These are phyloP conservation scores for Apophysomyces trapeziformis DNA, from an alignment of 371 early-diverging fungal species.

Conservation along the genomic window DNA sequence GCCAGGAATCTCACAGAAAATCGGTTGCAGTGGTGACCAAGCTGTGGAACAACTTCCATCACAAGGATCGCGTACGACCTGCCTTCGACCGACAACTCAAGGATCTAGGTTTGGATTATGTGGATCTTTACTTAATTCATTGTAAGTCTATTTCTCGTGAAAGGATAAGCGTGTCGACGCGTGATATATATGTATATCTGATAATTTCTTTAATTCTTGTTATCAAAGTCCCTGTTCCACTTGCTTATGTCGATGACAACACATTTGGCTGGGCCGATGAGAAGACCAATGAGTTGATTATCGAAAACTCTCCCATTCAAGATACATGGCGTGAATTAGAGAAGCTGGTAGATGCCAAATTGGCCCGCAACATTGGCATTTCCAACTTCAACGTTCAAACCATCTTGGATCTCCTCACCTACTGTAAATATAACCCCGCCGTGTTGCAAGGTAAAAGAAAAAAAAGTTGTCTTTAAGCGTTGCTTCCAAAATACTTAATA, in stretches of 20 bases:
- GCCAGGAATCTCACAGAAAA: too few species aligned
- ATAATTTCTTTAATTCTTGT: neutral
- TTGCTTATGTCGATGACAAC: conserved; percentile 22
- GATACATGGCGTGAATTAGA: conserved; percentile 38
- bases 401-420: conserved; percentile 38
- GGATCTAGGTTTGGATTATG: conserved; percentile 58
- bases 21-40: conserved; percentile 69
- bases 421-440: conserved; percentile 38
- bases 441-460: conserved; percentile 24
- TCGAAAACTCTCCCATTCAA: conserved; percentile 31
- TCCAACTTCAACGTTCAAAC: conserved; percentile 59
- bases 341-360: conserved; percentile 31
- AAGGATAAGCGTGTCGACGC: too few species aligned
- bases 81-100: conserved; percentile 51
- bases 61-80: conserved; percentile 50
- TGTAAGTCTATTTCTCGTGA: conserved; percentile 14
- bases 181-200: neutral
- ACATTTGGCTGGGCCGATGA: conserved; percentile 27
- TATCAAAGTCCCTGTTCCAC: conserved; percentile 32
- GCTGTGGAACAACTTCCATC: conserved; percentile 67
- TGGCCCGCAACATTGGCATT: conserved; percentile 59
- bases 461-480: neutral
- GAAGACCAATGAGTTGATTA: conserved; percentile 15
- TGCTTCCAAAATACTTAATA: conserved; percentile 18
- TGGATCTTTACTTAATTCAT: conserved; percentile 64